Conservation (phyloP, 768 basidiomycete species). For the Rubroboletus satanas region DNA sequence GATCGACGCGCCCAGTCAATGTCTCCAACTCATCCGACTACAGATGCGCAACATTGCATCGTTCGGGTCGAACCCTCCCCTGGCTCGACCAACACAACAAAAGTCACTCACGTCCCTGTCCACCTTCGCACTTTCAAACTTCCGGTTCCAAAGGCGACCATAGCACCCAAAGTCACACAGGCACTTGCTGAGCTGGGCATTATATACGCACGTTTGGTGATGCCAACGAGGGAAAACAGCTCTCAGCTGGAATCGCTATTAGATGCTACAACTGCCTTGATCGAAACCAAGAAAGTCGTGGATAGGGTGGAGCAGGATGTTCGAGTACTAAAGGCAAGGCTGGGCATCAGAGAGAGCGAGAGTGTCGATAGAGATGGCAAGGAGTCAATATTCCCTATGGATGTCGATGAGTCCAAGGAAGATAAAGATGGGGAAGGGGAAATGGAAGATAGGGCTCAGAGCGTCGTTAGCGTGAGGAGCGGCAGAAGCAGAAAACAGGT, state of each 20-base stretch:
- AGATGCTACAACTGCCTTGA: constrained; percentile 63
- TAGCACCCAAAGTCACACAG: constrained; percentile 72
- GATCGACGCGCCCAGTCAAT: not conserved
- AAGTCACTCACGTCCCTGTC: constrained; percentile 74
- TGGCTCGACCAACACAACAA: constrained; percentile 44
- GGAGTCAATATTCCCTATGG: constrained; percentile 42
- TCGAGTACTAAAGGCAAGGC: constrained; percentile 58
- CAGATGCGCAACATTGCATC: constrained; percentile 73
- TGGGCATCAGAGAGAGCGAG: constrained; percentile 50
- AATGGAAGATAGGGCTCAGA: constrained; percentile 59
- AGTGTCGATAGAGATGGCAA: constrained; percentile 37
- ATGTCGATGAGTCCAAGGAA: constrained; percentile 44
- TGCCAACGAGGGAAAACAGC: constrained; percentile 88
- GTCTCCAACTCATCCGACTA: constrained; percentile 13
- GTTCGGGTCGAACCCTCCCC: constrained; percentile 57
- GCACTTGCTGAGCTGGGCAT: constrained; percentile 76
- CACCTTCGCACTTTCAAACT: constrained; percentile 86
- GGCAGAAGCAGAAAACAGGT: constrained; percentile 57
- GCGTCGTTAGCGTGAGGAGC: constrained; percentile 58
- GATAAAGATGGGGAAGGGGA: constrained; percentile 33
- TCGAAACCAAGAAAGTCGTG: constrained; percentile 86
- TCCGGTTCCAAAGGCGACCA: constrained; percentile 69
- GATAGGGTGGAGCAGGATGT: constrained; percentile 89
- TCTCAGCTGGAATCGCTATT: constrained; percentile 69
- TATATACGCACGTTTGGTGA: constrained; percentile 71